Evolutionary conservation across 371 early-diverging fungal species (phyloP).

Genomic region (Fennellomyces sp.): DNA sequence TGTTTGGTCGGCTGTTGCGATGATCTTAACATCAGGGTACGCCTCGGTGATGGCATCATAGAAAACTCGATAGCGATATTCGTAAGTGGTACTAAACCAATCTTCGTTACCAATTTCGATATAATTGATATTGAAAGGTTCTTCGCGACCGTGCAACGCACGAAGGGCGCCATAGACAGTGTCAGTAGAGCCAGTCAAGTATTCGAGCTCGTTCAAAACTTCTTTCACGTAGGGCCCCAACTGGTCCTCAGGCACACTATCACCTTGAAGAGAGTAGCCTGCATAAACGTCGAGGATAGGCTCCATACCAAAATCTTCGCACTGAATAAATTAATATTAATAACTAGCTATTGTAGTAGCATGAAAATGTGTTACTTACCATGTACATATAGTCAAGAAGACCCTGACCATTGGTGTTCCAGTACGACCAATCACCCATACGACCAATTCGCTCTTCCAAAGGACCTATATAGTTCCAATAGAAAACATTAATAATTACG

Average conservation of each 20-base stretch:
- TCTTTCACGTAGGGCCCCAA: slow-evolving; percentile 30
- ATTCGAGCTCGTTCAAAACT: slow-evolving; percentile 28
- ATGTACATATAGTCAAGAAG: slow-evolving; percentile 27
- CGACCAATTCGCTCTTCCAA: slow-evolving; percentile 27
- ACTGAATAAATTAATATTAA: background rate
- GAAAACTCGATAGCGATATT: slow-evolving; percentile 23
- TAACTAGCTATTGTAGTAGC: background rate
- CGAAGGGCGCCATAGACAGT: slow-evolving; percentile 25
- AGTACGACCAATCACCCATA: slow-evolving; percentile 27
- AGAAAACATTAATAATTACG: no score
- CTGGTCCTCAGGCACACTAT: slow-evolving; percentile 20
- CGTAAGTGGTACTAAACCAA: slow-evolving; percentile 23
- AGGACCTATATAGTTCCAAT: slow-evolving; percentile 12
- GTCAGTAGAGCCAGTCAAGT: slow-evolving; percentile 21
- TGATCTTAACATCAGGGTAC: slow-evolving; percentile 19
- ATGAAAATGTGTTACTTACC: slow-evolving; percentile 1
- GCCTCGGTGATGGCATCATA: slow-evolving; percentile 24
- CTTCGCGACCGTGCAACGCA: slow-evolving; percentile 20
- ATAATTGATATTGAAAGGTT: slow-evolving; percentile 23
- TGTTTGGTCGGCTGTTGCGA: slow-evolving; percentile 15
- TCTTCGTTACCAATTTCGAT: slow-evolving; percentile 30
- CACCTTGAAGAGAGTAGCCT: slow-evolving; percentile 17
- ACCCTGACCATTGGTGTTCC: slow-evolving; percentile 30
- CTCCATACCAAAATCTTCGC: slow-evolving; percentile 11
- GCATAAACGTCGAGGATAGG: slow-evolving; percentile 19